phyloP scores from a whole-genome alignment of 805 yeast genomes.

The Candida incommunis region DNA sequence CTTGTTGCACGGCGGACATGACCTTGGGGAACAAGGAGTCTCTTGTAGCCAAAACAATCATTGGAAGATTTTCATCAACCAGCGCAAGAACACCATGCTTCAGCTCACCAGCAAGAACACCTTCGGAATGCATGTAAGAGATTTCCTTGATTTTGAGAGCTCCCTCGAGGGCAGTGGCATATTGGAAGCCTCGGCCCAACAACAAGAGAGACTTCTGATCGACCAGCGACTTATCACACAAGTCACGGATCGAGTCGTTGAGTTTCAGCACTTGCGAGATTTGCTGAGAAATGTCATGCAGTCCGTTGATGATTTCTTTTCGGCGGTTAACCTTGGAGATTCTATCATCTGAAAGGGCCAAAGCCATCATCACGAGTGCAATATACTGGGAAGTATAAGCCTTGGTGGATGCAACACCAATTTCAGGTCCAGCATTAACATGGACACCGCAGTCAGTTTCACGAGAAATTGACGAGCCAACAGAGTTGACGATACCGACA shows the following conservation, averaged over 20 bases:
- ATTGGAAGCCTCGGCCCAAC: conserved; percentile 95
- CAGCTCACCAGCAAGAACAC: conserved; percentile 97
- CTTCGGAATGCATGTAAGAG: conserved; percentile 98
- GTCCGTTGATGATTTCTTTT: conserved; percentile 71
- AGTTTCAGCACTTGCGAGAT: conserved; percentile 62
- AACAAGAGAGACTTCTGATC: conserved; percentile 76
- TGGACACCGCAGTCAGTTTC: conserved; percentile 99
- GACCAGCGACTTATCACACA: conserved; percentile 61
- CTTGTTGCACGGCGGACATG: conserved; percentile 91
- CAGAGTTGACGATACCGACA: conserved; percentile 94
- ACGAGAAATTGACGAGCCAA: conserved; percentile 93
- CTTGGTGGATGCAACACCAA: conserved; percentile 98
- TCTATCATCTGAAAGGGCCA: conserved; percentile 86
- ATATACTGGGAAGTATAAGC: conserved; percentile 98
- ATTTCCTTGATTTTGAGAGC: conserved; percentile 97
- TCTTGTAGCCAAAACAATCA: conserved; percentile 89
- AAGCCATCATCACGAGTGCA: conserved; percentile 92
- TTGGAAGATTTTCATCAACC: conserved; percentile 87
- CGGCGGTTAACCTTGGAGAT: conserved; percentile 67
- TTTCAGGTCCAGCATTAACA: conserved; percentile 98
- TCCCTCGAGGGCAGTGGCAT: conserved; percentile 95
- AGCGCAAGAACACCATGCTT: conserved; percentile 97
- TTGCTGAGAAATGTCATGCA: conserved; percentile 72
- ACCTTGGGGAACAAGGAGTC: conserved; percentile 95
- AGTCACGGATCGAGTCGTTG: conserved; percentile 56